Conservation (phyloP, 306 rosid genomes). For the Datisca glomerata region DNA sequence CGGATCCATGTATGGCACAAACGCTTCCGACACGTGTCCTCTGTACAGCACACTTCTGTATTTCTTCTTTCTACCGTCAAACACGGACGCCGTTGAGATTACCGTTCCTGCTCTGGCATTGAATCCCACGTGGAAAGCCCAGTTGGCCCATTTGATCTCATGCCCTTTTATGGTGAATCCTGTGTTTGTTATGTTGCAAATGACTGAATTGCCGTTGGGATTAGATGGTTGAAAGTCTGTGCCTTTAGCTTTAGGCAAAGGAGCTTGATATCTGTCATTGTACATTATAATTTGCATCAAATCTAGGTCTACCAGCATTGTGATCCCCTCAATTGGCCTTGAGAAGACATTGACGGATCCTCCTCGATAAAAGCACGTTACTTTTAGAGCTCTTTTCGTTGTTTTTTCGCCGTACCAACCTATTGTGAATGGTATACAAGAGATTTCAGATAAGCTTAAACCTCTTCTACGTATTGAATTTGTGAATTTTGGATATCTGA, state of each 20-base stretch:
- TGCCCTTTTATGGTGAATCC: constrained; percentile 36
- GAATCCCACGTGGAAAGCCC: constrained; percentile 76
- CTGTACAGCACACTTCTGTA: constrained; percentile 54
- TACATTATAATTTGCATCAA: constrained; percentile 45
- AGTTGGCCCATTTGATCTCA: constrained; percentile 61
- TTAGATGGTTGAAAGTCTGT: constrained; percentile 37
- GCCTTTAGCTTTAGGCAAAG: constrained; percentile 72
- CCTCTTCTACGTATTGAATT: constrained; percentile 43
- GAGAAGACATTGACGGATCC: constrained; percentile 55
- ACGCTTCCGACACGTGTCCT: constrained; percentile 85
- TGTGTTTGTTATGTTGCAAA: constrained; percentile 19
- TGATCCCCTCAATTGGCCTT: constrained; percentile 78
- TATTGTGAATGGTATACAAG: constrained; percentile 68
- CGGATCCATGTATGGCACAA: constrained; percentile 84
- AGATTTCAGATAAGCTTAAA: constrained; percentile 58
- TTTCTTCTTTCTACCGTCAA: constrained; percentile 29
- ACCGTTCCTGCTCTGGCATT: constrained; percentile 64
- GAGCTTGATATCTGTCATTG: constrained; percentile 41
- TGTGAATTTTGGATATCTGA: constrained; percentile 36
- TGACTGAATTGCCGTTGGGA: constrained; percentile 10
- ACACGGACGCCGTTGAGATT: constrained; percentile 72
- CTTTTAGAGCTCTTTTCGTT: constrained; percentile 51
- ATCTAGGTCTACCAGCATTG: constrained; percentile 50
- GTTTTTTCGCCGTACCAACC: constrained; percentile 72
- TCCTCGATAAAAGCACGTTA: constrained; percentile 50